phyloP scores from a whole-genome alignment of 1,284 basidiomycete genomes.

The Vanrija sp. region DNA sequence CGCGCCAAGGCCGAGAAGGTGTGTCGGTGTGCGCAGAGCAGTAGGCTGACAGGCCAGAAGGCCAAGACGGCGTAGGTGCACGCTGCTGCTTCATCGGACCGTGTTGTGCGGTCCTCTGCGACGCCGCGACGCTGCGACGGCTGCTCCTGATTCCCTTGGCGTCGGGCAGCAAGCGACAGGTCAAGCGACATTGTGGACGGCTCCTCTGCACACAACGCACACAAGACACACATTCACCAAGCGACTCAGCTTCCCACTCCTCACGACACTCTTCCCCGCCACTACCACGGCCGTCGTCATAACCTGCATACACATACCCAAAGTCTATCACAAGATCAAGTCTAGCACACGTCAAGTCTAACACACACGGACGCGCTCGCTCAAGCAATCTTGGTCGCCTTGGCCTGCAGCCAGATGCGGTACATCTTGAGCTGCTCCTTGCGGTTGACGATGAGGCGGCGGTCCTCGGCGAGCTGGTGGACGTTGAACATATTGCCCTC shows the following conservation, averaged over 20 bases:
- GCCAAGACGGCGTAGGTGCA: background rate
- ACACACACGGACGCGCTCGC: background rate
- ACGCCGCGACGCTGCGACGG: background rate
- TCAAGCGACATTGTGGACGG: no score
- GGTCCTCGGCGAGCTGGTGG: constrained; percentile 77
- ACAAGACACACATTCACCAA: no score
- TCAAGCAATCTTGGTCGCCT: constrained; percentile 61
- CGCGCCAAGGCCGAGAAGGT: constrained; percentile 20
- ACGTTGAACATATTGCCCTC: constrained; percentile 58
- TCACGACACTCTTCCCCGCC: background rate
- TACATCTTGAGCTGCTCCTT: constrained; percentile 94
- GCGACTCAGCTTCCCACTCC: no score
- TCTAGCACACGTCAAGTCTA: background rate
- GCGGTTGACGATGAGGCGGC: constrained; percentile 83
- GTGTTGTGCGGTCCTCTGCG: background rate
- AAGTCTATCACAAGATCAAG: background rate
- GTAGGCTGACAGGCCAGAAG: background rate
- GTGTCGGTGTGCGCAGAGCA: background rate
- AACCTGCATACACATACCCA: background rate
- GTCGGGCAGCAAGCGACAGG: background rate
- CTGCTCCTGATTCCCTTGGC: no score
- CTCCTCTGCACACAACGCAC: no score
- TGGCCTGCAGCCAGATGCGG: constrained; percentile 88
- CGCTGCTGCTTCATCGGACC: background rate
- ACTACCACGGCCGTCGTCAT: background rate